A percentile compares a stretch with the other conserved stretches of the same genome.
phyloP scores from a whole-genome alignment of 2,329 filamentous ascomycete genomes.

The Mycogone perniciosa region DNA sequence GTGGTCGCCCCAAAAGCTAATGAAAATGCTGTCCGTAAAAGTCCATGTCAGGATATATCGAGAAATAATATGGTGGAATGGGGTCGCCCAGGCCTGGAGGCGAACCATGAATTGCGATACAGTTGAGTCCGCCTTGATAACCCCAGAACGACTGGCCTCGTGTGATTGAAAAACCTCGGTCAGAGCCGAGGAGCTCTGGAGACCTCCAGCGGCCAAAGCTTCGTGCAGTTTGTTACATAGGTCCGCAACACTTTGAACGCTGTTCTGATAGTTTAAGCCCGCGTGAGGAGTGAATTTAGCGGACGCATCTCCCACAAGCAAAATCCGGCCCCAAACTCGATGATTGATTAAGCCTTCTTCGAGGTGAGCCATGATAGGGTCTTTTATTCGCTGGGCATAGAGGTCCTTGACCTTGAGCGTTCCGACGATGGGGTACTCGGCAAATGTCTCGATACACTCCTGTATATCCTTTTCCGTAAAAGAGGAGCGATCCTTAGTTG shows the following conservation, averaged over 20 bases:
- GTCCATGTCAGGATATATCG: neutral
- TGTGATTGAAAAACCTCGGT: neutral
- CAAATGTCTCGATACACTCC: constrained; percentile 18
- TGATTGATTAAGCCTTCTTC: constrained; percentile 24
- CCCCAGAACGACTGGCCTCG: neutral
- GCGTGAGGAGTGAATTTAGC: constrained; percentile 27
- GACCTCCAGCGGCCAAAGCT: neutral
- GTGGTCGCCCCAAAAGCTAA: too few relatives aligned
- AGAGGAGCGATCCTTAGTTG: constrained; percentile 13
- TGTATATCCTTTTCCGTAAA: constrained; percentile 23
- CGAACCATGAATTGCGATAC: neutral
- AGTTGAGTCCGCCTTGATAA: neutral
- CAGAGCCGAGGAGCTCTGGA: neutral
- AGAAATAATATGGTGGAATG: neutral
- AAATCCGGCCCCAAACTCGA: constrained; percentile 24
- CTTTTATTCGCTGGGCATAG: constrained; percentile 9
- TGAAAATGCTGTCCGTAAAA: too few relatives aligned
- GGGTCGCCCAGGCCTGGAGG: neutral
- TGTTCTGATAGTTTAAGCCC: constrained; percentile 25
- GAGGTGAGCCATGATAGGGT: constrained; percentile 19
- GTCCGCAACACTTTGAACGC: constrained; percentile 20
- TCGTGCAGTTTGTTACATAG: constrained; percentile 15
- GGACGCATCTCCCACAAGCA: constrained; percentile 25
- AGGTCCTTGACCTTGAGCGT: constrained; percentile 18
- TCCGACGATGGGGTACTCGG: constrained; percentile 19